A percentile compares a stretch with the other conserved stretches of the same genome.
Evolutionary conservation across 2,329 filamentous ascomycete species (phyloP).

Genomic region (Clarireedia paspali): DNA sequence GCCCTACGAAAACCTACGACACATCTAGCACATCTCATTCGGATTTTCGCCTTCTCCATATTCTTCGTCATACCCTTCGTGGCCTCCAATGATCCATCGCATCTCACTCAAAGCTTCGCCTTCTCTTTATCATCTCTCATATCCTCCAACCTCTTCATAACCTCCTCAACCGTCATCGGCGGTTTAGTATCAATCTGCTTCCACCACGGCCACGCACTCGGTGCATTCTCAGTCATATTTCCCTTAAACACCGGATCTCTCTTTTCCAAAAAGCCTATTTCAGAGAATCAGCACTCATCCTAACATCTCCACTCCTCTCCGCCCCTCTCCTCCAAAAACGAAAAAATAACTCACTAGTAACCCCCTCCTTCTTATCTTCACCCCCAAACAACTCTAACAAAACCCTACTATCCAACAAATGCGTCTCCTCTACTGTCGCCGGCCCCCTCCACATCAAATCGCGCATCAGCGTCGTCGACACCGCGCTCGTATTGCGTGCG

Average conservation of each 20-base stretch:
- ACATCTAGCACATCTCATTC: too few relatives aligned
- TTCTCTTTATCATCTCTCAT: neutral
- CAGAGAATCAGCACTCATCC: neutral
- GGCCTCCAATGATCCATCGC: too few relatives aligned
- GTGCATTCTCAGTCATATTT: constrained; percentile 47
- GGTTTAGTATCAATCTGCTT: constrained; percentile 37
- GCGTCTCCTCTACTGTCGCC: constrained; percentile 52
- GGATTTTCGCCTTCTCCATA: too few relatives aligned
- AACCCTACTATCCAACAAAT: constrained; percentile 61
- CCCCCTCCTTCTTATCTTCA: constrained; percentile 51
- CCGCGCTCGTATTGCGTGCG: constrained; percentile 55
- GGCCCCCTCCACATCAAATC: constrained; percentile 60
- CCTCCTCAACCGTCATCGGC: constrained; percentile 22
- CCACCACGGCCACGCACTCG: constrained; percentile 54
- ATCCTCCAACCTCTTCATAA: constrained; percentile 14
- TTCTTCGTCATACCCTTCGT: too few relatives aligned
- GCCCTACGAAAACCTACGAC: too few relatives aligned
- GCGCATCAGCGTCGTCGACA: constrained; percentile 59
- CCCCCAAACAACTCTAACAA: constrained; percentile 51
- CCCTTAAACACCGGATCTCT: constrained; percentile 47
- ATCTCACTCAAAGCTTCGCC: neutral
- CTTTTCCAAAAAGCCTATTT: constrained; percentile 47
- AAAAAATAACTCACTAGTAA: constrained; percentile 32
- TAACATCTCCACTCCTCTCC: too few relatives aligned
- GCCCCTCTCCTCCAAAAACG: neutral